Base-by-base conservation (phyloP, 169 alveolate species). In the Eimeria maxima region DNA sequence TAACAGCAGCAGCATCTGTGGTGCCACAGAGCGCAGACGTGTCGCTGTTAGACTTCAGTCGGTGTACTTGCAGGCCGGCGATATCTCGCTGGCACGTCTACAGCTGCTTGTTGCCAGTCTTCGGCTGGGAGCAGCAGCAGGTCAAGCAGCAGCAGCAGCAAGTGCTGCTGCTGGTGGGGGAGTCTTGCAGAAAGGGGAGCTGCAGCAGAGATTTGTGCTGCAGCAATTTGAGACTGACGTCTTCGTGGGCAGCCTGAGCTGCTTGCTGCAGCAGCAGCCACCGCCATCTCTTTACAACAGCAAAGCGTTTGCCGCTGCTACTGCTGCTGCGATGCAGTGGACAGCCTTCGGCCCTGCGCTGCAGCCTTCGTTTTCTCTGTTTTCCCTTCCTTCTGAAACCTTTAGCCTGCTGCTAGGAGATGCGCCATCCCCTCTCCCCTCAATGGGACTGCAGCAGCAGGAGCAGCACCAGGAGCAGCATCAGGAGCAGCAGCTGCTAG, bases 221-320 rank as follows among this genome's bases (percentile, higher is more conserved):
- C 90, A 10, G 74, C 91, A 50, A 53, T 13, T 55, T 22, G 90
- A 80, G 44, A 22, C 69, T 7, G 90, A 80, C 53, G 90, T 50
- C 24, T 42, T 33, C 55, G 22, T 80, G 11, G 90, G 90, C 18
- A 29, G 69, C 24, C 7, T 80, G 63, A 44, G 90, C 90, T 80
- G 90, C 24, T 14, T 80, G 90, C 45, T 80, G 90, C 90, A 47
- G 69, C 90, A 47, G 71, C 90, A 80, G 90, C 90, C 90, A n/a
- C 90, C 69, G 24, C 90, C 90, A 6, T 24, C 90, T 11, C 71
- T n/a, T 14, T 80, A 45, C 90, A 14, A 44, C 90, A 80, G 90
- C 90, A 80, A 13, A 27, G 71, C 50, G 10, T 50, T 47, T 44
- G 90, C 90, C 50, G 90, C 90, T 80, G 90, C 90, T 80, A 2